phyloP scores from a whole-genome alignment of 768 basidiomycete genomes.

The Pulveroboletus sp. region DNA sequence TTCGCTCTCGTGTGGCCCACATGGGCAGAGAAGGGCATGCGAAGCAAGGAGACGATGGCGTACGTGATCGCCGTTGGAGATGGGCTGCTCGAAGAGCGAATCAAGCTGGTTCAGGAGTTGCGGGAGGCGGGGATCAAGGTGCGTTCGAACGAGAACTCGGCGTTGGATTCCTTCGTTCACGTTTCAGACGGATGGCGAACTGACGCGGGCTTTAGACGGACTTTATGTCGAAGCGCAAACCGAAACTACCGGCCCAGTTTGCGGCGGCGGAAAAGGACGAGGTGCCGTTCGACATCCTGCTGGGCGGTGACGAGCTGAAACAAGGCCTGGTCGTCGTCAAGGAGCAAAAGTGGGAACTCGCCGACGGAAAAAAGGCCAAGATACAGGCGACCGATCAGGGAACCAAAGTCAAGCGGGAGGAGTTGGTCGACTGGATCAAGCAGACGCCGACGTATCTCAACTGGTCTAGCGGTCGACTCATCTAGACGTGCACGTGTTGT shows the following conservation, averaged over 20 bases:
- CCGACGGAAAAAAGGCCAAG: conserved; percentile 65
- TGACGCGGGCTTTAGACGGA: conserved; percentile 56
- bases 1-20: conserved; percentile 89
- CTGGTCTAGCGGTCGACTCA: conserved; percentile 31
- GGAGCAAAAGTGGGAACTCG: conserved; percentile 80
- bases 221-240: conserved; percentile 89
- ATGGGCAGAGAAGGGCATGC: conserved; percentile 73
- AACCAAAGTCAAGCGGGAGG: conserved; percentile 55
- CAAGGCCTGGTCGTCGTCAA: conserved; percentile 86
- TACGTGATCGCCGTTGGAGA: conserved; percentile 92
- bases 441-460: conserved; percentile 28
- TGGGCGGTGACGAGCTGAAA: conserved; percentile 84
- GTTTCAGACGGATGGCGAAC: conserved; percentile 3
- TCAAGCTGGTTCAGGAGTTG: conserved; percentile 73
- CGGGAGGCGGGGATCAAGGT: conserved; percentile 89
- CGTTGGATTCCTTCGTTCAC: too few species aligned
- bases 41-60: conserved; percentile 89
- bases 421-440: conserved; percentile 64
- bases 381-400: conserved; percentile 62
- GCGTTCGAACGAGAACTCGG: too few species aligned
- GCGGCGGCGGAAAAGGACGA: conserved; percentile 87
- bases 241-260: conserved; percentile 84
- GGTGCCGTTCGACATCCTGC: conserved; percentile 87
- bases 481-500: conserved; percentile 13
- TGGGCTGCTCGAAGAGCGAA: conserved; percentile 80